phyloP scores from a whole-genome alignment of 805 yeast genomes.

The Jamesozyma gamospora region DNA sequence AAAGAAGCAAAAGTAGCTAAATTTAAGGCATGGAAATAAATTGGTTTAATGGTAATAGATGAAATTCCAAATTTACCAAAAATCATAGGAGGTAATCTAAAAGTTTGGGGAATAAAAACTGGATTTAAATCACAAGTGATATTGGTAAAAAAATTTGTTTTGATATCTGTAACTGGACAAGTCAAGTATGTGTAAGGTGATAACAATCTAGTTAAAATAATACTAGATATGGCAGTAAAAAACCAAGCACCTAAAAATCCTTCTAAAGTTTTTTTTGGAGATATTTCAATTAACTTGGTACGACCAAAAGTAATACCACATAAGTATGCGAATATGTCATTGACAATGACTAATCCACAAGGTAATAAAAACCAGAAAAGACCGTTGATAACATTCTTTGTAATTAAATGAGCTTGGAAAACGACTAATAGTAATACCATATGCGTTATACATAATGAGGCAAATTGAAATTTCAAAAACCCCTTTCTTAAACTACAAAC shows the following conservation, averaged over 20 bases:
- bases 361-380: constrained; percentile 92
- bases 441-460: constrained; percentile 87
- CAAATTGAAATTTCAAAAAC: constrained; percentile 82
- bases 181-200: constrained; percentile 64
- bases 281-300: constrained; percentile 83
- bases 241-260: constrained; percentile 98
- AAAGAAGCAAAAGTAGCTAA: constrained; percentile 92
- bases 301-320: constrained; percentile 96
- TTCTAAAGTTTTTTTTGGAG: constrained; percentile 96
- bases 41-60: constrained; percentile 62
- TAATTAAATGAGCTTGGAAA: constrained; percentile 87
- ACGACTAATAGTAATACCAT: constrained; percentile 87
- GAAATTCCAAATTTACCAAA: constrained; percentile 40
- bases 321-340: constrained; percentile 91
- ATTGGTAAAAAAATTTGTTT: constrained; percentile 49
- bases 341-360: constrained; percentile 80
- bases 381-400: constrained; percentile 81
- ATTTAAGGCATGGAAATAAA: constrained; percentile 78
- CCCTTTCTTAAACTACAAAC: constrained; percentile 86
- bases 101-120: constrained; percentile 74
- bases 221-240: constrained; percentile 71
- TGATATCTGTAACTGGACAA: constrained; percentile 72
- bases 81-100: constrained; percentile 61
- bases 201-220: constrained; percentile 54
- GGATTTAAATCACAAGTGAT: constrained; percentile 78